Evolutionary conservation across 331 rosid species (phyloP), one percentile per base, ranked within the genome.

Genomic region (Quercus phellos): DNA sequence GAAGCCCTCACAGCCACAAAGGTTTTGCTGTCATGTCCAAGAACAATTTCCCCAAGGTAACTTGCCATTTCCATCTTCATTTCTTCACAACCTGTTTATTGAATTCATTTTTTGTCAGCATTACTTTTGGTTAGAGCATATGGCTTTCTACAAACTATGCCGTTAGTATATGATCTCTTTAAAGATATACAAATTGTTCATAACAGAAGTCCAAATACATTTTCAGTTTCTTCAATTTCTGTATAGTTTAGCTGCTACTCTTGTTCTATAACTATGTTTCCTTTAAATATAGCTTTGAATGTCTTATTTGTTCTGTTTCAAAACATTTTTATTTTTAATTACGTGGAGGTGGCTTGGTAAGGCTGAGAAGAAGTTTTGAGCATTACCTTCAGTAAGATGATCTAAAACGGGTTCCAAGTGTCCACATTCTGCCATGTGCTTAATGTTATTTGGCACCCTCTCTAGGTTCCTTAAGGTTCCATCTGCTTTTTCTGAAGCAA

Each of bases 361-460:
- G 32, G 7, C 43, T 16, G 18, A 30, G 43, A 63, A 29, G 4
- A 29, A 53, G 69, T 74, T 69, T 50, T 51, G 50, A 24, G 35
- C 17, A 59, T 70, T 82, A 87, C 90, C 90, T 82, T 82, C 77
- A 26, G 42, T 43, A 56, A 85, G 85, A 51, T 82, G 81, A 27
- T 60, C 72, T 58, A 87, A 60, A 54, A 87, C 87, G 42, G 90
- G 90, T 55, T 82, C 87, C 72, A 82, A 27, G 22, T 74, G 72
- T 58, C 90, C 90, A 72, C 73, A 71, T 78, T 84, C 90, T 55
- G 87, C 90, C 90, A 87, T 82, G 24, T 54, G 76, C 74, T 80
- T 79, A 79, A 87, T 80, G 77, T 87, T 87, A 53, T 60, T 68
- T 30, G 80, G 83, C 0, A 72, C 80, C 5, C 17, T 42, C 84